Evolutionary conservation across 2,329 filamentous ascomycete species (phyloP), one percentile per base, ranked within the genome.

Genomic region (Pestalotiopsis sp.): DNA sequence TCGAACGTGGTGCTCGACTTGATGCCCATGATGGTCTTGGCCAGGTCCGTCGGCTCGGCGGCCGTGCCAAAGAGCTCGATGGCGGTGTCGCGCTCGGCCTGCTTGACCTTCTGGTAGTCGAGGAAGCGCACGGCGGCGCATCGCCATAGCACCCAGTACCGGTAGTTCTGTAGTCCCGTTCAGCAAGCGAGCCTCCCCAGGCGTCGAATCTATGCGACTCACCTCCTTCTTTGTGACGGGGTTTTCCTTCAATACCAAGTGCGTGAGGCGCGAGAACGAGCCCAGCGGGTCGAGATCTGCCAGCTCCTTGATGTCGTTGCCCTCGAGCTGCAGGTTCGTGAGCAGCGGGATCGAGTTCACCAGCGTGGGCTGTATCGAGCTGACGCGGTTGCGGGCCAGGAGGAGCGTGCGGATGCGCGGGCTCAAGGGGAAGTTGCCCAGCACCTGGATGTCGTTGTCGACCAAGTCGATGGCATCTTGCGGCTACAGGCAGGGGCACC

Each of bases 401-500:
- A 99, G 90, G 57, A 99, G 88, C 23, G 94, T 97, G 75, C 90
- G 92, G 76, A 98, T 86, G 74, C 96, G 92, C 60, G 94, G 95
- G 68, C 93, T 95, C 64, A 97, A 90, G 3, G 96, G 96, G 80
- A 99, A 97, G 84, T 98, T 98, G 73, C 91, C 92, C 72, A 99
- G 88, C 64, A 92, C 86, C 75, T 93, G 90, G 77, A 99, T 95
- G 82, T 98, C 95, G 82, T 99, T 99, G 86, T 99, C 96, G 81
- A 96, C 98, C 77, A 99, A 91, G 84, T 99, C 96, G 86, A 99
- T 97, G 73, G 93, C 91, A 85, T 98, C 96, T 88, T 97, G 94
- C 76, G 95, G 93, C 93, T 97, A 76, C 17, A 9, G 17, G 20
- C 62, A 7, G 49, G 31, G 36, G 31, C 27, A 39, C 12, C 27